These are phyloP conservation scores for Symbiodinium natans DNA, from an alignment of 73 alveolate genomes.

Conservation along the genomic window DNA sequence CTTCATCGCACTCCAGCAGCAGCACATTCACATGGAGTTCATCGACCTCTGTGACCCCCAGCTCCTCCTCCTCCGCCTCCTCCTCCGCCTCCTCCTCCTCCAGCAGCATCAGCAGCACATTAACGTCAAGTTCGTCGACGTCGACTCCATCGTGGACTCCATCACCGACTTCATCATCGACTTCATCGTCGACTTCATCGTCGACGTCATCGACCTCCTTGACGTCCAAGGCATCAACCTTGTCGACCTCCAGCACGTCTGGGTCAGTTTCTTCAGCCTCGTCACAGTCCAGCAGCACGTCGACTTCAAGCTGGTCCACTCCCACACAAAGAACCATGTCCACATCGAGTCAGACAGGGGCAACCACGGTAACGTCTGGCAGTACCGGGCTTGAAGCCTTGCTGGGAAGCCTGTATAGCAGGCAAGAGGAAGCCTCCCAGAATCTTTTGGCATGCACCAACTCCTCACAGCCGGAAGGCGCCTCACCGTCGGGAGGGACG, in stretches of 20 bases:
- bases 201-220: background rate
- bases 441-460: too few relatives aligned
- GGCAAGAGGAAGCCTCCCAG: too few relatives aligned
- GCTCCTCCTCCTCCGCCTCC: background rate
- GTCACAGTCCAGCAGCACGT: background rate
- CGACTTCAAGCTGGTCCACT: too few relatives aligned
- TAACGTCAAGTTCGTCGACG: background rate
- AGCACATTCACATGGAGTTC: background rate
- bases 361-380: too few relatives aligned
- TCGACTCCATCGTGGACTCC: background rate
- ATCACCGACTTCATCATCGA: background rate
- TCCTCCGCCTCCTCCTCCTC: background rate
- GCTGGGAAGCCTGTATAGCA: too few relatives aligned
- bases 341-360: too few relatives aligned
- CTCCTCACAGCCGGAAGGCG: background rate
- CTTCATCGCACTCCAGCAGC: background rate
- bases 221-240: background rate
- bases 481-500: too few relatives aligned
- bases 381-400: too few relatives aligned
- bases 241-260: background rate
- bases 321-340: too few relatives aligned
- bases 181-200: background rate
- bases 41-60: background rate
- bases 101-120: background rate
- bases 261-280: too few relatives aligned